These are phyloP conservation scores for Penicillium crystallinum DNA, from an alignment of 495 filamentous ascomycete genomes.

Conservation along the genomic window DNA sequence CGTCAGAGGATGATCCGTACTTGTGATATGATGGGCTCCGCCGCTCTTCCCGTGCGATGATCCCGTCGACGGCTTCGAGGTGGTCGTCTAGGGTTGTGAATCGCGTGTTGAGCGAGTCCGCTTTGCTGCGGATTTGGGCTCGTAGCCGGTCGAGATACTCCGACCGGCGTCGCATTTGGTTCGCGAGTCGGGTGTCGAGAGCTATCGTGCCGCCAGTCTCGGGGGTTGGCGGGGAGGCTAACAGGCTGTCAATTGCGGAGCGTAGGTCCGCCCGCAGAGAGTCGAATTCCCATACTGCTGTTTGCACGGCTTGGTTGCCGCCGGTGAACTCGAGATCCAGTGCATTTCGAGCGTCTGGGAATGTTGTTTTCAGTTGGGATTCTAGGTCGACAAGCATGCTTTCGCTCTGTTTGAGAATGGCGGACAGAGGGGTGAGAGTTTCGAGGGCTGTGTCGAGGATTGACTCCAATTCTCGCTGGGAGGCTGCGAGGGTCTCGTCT, in stretches of 20 bases:
- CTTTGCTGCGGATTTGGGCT: slow-evolving; percentile 32
- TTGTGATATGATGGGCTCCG: not conserved
- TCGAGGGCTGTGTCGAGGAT: slow-evolving; percentile 32
- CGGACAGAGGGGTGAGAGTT: slow-evolving; percentile 25
- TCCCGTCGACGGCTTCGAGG: slow-evolving; percentile 34
- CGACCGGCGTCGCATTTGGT: slow-evolving; percentile 31
- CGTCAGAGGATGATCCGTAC: not conserved
- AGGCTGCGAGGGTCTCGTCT: slow-evolving; percentile 19
- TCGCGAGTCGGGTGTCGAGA: slow-evolving; percentile 29
- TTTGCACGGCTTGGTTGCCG: slow-evolving; percentile 31
- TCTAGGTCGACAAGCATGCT: slow-evolving; percentile 29
- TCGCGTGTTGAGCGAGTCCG: slow-evolving; percentile 31
- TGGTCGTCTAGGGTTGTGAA: slow-evolving; percentile 41
- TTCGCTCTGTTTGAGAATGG: slow-evolving; percentile 34
- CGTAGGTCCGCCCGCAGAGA: slow-evolving; percentile 38
- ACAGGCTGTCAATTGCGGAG: slow-evolving; percentile 36
- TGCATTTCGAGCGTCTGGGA: slow-evolving; percentile 32
- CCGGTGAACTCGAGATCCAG: slow-evolving; percentile 42
- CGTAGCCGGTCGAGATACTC: slow-evolving; percentile 38
- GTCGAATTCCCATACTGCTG: slow-evolving; percentile 35
- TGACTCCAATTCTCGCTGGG: slow-evolving; percentile 29
- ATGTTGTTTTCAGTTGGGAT: slow-evolving; percentile 24
- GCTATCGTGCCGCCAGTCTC: slow-evolving; percentile 11
- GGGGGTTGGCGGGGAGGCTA: slow-evolving; percentile 22
- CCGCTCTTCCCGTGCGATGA: slow-evolving; percentile 26